phyloP scores from a whole-genome alignment of 768 basidiomycete genomes.

The Clavulina sp. region DNA sequence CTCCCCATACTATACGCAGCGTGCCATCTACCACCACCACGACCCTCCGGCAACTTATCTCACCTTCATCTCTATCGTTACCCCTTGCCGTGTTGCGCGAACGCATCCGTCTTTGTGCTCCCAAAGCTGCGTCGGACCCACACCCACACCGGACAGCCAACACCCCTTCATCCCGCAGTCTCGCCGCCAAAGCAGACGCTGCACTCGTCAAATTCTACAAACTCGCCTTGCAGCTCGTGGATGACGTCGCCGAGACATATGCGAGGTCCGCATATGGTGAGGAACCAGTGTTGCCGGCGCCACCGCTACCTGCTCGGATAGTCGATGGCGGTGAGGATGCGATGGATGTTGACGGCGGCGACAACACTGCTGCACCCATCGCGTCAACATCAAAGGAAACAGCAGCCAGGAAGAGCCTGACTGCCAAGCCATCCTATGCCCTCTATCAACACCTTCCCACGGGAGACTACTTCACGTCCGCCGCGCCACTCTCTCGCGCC shows the following conservation, averaged over 20 bases:
- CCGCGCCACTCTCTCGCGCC: slow-evolving; percentile 21
- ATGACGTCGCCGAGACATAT: neutral
- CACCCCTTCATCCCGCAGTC: too few species aligned
- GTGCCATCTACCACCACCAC: too few species aligned
- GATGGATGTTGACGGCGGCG: neutral
- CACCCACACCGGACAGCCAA: too few species aligned
- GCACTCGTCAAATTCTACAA: neutral
- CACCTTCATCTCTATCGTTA: too few species aligned
- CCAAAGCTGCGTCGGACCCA: neutral
- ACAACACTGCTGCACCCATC: too few species aligned
- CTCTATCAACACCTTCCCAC: slow-evolving; percentile 63
- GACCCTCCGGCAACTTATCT: too few species aligned
- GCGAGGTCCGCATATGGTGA: too few species aligned
- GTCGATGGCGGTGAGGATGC: too few species aligned
- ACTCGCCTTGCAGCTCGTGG: neutral
- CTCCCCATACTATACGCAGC: too few species aligned
- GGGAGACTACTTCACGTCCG: slow-evolving; percentile 59
- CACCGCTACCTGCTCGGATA: too few species aligned
- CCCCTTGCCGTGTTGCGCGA: neutral
- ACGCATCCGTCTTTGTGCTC: neutral
- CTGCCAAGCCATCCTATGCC: slow-evolving; percentile 34
- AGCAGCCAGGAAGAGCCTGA: neutral
- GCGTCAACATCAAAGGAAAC: neutral
- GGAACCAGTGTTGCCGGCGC: neutral
- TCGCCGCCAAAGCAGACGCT: too few species aligned